A percentile compares a stretch with the other conserved stretches of the same genome.
Conservation (phyloP, 2,329 filamentous ascomycete species). For the Botrytis paeoniae region DNA sequence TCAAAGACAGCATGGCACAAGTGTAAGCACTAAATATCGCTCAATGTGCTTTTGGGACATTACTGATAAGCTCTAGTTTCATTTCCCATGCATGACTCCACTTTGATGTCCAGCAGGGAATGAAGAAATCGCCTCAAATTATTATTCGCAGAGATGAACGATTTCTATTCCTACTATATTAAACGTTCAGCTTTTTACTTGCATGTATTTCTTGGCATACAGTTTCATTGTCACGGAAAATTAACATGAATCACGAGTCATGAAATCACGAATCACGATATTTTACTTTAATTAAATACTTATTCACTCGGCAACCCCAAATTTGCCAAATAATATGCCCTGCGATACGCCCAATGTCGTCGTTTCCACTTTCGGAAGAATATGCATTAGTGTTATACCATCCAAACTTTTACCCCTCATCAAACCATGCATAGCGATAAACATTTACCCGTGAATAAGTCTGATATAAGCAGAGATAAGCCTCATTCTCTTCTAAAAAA, state of each 20-base stretch:
- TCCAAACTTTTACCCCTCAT: background rate
- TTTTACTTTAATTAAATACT: no score
- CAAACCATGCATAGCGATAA: background rate
- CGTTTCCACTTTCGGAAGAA: background rate
- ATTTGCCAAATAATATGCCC: background rate
- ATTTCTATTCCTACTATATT: background rate
- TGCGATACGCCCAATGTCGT: background rate
- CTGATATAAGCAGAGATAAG: background rate
- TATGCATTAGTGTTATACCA: background rate
- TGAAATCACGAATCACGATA: background rate
- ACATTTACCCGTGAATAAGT: background rate
- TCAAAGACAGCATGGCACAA: background rate
- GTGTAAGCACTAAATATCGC: background rate
- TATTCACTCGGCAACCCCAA: background rate
- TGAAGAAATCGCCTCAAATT: background rate
- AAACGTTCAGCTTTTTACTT: no score
- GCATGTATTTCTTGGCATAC: background rate
- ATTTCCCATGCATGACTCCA: background rate
- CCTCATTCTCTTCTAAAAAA: background rate
- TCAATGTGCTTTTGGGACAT: no score
- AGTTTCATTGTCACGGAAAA: background rate
- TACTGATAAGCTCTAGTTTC: background rate
- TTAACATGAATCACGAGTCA: background rate
- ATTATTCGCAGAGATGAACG: background rate
- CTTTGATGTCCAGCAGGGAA: background rate